These are phyloP conservation scores for Geotrichum aggregatum DNA, from an alignment of 1,139 yeast species.

Conservation along the genomic window DNA sequence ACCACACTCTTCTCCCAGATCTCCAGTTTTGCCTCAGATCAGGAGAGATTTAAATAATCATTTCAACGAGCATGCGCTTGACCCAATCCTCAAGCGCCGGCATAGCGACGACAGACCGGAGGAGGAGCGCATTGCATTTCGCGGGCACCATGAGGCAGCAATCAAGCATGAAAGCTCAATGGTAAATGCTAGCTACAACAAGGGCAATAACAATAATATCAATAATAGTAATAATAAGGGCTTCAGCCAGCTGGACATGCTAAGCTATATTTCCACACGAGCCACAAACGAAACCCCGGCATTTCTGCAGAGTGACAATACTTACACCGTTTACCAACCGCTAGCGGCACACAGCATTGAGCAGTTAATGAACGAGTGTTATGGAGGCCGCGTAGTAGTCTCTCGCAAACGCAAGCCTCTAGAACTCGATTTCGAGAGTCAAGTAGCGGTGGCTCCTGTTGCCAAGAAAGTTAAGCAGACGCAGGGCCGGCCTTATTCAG, in stretches of 20 bases:
- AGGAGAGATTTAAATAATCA: neutral
- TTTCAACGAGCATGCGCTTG: neutral
- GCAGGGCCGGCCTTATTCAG: slow-evolving; percentile 20
- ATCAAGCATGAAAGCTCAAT: neutral
- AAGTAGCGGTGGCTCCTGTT: neutral
- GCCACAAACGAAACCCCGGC: neutral
- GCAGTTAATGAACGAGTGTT: neutral
- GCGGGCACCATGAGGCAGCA: too few relatives aligned
- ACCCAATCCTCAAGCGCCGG: slow-evolving; percentile 4
- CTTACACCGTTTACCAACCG: slow-evolving; percentile 11
- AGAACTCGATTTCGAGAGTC: slow-evolving; percentile 8
- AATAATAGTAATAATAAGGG: neutral
- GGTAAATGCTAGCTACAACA: neutral
- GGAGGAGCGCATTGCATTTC: neutral
- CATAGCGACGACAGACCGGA: neutral
- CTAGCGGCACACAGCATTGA: neutral
- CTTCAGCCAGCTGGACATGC: slow-evolving; percentile 7
- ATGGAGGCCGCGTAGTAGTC: slow-evolving; percentile 15
- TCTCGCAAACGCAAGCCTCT: slow-evolving; percentile 17
- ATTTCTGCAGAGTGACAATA: slow-evolving; percentile 5
- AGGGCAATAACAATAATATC: too few relatives aligned
- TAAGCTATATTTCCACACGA: neutral
- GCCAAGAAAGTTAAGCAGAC: slow-evolving; percentile 6
- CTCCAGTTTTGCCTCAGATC: neutral
- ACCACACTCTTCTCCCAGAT: slow-evolving; percentile 5